Percentiles rank a stretch among this genome's conserved stretches.
Conservation (phyloP, 2,329 filamentous ascomycete species). For the Beauveria brongniartii region DNA sequence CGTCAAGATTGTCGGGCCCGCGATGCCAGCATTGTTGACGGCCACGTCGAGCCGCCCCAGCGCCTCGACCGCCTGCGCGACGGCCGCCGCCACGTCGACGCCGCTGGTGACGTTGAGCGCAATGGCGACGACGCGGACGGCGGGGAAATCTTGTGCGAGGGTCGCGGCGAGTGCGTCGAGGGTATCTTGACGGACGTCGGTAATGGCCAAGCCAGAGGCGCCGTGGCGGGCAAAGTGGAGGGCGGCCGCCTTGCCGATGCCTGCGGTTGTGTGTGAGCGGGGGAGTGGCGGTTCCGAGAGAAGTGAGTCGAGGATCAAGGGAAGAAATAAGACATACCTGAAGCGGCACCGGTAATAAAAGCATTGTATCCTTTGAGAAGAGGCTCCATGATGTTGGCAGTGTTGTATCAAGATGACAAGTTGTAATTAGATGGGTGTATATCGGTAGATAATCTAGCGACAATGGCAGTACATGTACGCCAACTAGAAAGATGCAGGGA, state of each 20-base stretch:
- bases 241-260: slow-evolving; percentile 40
- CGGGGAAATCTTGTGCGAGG: slow-evolving; percentile 29
- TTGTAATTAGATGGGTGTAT: neutral
- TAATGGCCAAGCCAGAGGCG: slow-evolving; percentile 36
- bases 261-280: slow-evolving; percentile 19
- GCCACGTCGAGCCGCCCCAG: slow-evolving; percentile 49
- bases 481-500: too few species aligned
- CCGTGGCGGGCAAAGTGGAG: slow-evolving; percentile 40
- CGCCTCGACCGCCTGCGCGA: slow-evolving; percentile 31
- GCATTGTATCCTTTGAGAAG: slow-evolving; percentile 34
- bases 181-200: slow-evolving; percentile 32
- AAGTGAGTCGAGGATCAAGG: neutral
- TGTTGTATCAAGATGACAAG: too few species aligned
- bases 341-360: slow-evolving; percentile 40
- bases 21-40: slow-evolving; percentile 11
- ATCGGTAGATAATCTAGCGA: neutral
- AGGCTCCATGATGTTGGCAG: slow-evolving; percentile 23
- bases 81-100: slow-evolving; percentile 32
- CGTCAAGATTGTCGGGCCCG: slow-evolving; percentile 50
- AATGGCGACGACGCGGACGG: slow-evolving; percentile 32
- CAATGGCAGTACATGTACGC: neutral
- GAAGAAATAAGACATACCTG: slow-evolving; percentile 25
- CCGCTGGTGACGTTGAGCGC: slow-evolving; percentile 38
- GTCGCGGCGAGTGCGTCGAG: slow-evolving; percentile 24
- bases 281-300: too few species aligned